A percentile compares a stretch with the other conserved stretches of the same genome.
These are phyloP conservation scores for Inonotus obliquus DNA, from an alignment of 1,284 basidiomycete species.

Conservation along the genomic window DNA sequence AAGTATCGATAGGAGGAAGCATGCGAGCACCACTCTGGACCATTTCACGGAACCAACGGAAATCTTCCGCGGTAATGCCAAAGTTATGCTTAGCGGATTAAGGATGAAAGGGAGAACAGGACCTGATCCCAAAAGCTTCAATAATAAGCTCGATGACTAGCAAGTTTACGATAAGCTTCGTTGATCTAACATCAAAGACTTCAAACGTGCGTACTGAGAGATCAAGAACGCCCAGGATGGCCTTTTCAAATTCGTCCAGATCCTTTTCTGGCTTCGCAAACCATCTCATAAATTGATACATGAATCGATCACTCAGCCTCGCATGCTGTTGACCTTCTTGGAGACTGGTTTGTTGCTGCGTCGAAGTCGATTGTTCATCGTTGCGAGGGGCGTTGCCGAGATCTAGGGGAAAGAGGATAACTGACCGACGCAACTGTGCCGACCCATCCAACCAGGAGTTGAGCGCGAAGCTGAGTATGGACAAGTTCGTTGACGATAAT, in stretches of 20 bases:
- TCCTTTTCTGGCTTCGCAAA: constrained; percentile 16
- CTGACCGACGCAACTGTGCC: constrained; percentile 21
- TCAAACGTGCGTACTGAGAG: constrained; percentile 18
- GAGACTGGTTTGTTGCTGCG: neutral
- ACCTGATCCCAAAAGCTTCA: constrained; percentile 22
- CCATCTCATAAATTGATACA: constrained; percentile 17
- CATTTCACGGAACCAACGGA: constrained; percentile 19
- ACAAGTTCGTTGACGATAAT: constrained; percentile 14
- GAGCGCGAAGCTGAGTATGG: constrained; percentile 19
- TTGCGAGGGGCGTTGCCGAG: constrained; percentile 6
- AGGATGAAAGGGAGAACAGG: constrained; percentile 25
- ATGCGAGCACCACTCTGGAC: constrained; percentile 19
- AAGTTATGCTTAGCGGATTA: constrained; percentile 22
- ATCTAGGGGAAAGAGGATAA: constrained; percentile 19
- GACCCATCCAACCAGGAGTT: constrained; percentile 26
- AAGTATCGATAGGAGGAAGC: constrained; percentile 18
- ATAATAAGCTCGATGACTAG: constrained; percentile 25
- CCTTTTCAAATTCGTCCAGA: constrained; percentile 20
- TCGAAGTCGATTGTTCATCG: constrained; percentile 1
- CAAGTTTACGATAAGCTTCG: neutral
- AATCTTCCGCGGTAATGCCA: constrained; percentile 20
- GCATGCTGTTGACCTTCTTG: neutral
- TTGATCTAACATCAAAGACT: neutral
- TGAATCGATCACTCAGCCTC: neutral
- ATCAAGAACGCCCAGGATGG: constrained; percentile 20